phyloP scores from a whole-genome alignment of 371 early-diverging fungal genomes.

The Chytridium lagenaria region DNA sequence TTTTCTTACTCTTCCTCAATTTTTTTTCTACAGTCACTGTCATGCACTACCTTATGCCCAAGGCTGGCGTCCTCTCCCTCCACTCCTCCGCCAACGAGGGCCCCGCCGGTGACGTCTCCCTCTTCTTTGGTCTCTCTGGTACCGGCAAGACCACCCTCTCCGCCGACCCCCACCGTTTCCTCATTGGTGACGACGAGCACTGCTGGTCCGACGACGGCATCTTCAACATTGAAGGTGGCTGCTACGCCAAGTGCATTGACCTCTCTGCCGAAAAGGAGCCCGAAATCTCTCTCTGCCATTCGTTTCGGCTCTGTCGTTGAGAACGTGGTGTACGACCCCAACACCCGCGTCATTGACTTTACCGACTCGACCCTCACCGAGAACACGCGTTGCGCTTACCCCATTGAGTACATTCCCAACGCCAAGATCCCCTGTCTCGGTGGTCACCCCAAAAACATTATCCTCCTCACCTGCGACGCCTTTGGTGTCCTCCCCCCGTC shows the following conservation, averaged over 20 bases:
- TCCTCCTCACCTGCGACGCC: constrained; percentile 97
- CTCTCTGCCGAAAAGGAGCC: constrained; percentile 96
- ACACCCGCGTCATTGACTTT: constrained; percentile 88
- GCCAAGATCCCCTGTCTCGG: constrained; percentile 95
- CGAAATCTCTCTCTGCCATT: constrained; percentile 96
- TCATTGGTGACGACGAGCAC: constrained; percentile 99
- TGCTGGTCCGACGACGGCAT: constrained; percentile 96
- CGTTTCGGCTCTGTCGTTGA: constrained; percentile 94
- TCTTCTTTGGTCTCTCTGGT: no score
- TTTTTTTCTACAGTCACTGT: constrained; percentile 79
- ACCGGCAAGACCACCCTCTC: constrained; percentile 98
- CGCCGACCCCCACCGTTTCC: constrained; percentile 89
- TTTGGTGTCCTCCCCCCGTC: constrained; percentile 97
- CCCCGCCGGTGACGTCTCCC: constrained; percentile 85
- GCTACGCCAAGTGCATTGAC: constrained; percentile 97
- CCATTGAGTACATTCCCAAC: constrained; percentile 95
- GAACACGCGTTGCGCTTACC: constrained; percentile 98
- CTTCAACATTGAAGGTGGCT: constrained; percentile 98
- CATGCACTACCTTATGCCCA: constrained; percentile 98
- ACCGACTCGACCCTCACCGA: constrained; percentile 84
- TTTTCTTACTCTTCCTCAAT: no score
- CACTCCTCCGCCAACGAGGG: constrained; percentile 98
- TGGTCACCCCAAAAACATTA: constrained; percentile 94
- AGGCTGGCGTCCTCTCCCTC: constrained; percentile 93
- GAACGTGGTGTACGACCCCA: constrained; percentile 88